Evolutionary conservation across 2,329 filamentous ascomycete species (phyloP), one percentile per base, ranked within the genome.

Genomic region (Chrysoporthe deuterocubensis): DNA sequence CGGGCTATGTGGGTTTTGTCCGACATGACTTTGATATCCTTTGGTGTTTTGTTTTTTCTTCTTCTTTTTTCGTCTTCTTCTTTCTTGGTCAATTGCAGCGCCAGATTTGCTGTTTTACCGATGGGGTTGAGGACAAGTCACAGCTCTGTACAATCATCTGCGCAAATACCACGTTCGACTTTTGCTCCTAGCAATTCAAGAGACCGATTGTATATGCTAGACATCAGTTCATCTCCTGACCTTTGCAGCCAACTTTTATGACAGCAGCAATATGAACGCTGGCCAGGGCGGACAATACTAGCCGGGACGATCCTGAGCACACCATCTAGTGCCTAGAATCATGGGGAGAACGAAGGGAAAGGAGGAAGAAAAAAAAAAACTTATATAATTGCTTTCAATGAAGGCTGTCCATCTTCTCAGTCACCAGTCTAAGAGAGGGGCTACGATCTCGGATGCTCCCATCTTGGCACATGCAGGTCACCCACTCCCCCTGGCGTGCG

Each of bases 21-120:
- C 18, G 52, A 44, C 26, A 58, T 26, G 52, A 40, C 62, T 58
- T 65, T 60, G 63, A 65, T 65, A 58, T 60, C 56, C 42, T 59
- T 65, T 65, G 63, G 11, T 42, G 54, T 60, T 37, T 40, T 57
- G 16, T 46, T 21, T 40, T 37, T 58, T 42, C 32, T 57, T 46
- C 26, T 26, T 26, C 26, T 26, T 26, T 26, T 26, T 26, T 26
- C 26, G 26, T 21, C 9, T 40, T 59, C 11, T 18, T 52, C 40
- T n/a, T 57, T 44, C 7, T 40, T 58, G 16, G n/a, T 50, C 26
- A 37, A 42, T 21, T 62, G 60, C 60, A 42, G 48, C 46, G 18
- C n/a, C 37, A 62, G 18, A 40, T 43, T 37, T n/a, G 48, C 18
- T 52, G 46, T 63, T 63, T 26, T 52, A 26, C 46, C 3, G 48